Percentiles rank a stretch among this genome's conserved stretches.
Evolutionary conservation across 345 rosid genomes (phyloP).

Genomic region (Gossypium raimondii): DNA sequence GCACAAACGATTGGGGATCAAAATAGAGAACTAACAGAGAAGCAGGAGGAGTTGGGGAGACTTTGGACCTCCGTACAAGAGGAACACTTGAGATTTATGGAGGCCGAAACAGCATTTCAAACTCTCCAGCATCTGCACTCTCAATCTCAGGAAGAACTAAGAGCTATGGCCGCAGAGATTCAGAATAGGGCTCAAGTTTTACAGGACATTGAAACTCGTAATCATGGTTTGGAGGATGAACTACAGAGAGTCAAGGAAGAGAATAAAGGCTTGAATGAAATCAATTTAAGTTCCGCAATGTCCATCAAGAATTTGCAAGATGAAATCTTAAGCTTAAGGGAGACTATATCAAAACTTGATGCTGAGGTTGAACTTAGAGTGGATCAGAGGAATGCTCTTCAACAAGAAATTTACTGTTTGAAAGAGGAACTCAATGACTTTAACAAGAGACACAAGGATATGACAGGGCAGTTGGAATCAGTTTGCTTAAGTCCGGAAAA

Average conservation of each 20-base stretch:
- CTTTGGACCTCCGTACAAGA: slow-evolving; percentile 86
- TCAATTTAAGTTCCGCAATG: slow-evolving; percentile 67
- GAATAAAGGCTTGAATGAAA: slow-evolving; percentile 56
- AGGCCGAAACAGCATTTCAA: slow-evolving; percentile 99
- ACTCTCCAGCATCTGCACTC: slow-evolving; percentile 90
- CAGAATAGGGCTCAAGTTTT: slow-evolving; percentile 53
- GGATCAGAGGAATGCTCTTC: slow-evolving; percentile 92
- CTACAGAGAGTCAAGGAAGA: slow-evolving; percentile 49
- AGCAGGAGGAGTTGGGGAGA: slow-evolving; percentile 78
- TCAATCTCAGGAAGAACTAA: slow-evolving; percentile 92
- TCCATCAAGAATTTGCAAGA: slow-evolving; percentile 62
- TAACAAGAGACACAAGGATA: slow-evolving; percentile 54
- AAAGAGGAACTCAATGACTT: slow-evolving; percentile 83
- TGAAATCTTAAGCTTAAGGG: slow-evolving; percentile 62
- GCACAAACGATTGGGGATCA: slow-evolving; percentile 54
- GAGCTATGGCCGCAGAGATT: slow-evolving; percentile 58
- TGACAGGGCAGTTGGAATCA: slow-evolving; percentile 64
- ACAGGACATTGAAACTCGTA: slow-evolving; percentile 60
- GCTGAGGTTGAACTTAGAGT: slow-evolving; percentile 81
- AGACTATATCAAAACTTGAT: slow-evolving; percentile 73
- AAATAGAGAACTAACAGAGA: slow-evolving; percentile 71
- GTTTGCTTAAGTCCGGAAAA: slow-evolving; percentile 56
- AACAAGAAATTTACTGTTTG: slow-evolving; percentile 95
- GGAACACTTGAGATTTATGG: slow-evolving; percentile 74
- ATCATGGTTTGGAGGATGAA: slow-evolving; percentile 53